A percentile compares a stretch with the other conserved stretches of the same genome.
These are phyloP conservation scores for Diversispora eburnea DNA, from an alignment of 192 early-diverging fungal genomes.

Conservation along the genomic window DNA sequence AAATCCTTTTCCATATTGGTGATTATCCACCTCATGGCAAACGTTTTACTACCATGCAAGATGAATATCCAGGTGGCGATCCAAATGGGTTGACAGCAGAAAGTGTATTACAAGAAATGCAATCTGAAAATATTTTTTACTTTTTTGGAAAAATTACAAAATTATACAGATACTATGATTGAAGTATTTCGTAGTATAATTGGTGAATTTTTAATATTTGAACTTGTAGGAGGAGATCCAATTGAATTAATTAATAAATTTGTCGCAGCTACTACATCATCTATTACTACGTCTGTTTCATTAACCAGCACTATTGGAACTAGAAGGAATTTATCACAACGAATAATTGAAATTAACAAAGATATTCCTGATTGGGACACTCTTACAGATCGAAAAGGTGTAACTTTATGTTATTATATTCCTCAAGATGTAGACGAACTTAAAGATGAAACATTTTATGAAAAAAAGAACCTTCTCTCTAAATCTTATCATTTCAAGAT, in stretches of 20 bases:
- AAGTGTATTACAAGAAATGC: conserved; percentile 15
- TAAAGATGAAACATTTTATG: too few relatives aligned
- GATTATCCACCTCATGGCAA: conserved; percentile 29
- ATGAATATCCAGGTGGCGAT: conserved; percentile 26
- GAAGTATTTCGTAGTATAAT: conserved; percentile 24
- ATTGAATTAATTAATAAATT: conserved; percentile 17
- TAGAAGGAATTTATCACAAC: neutral
- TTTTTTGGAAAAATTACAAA: conserved; percentile 29
- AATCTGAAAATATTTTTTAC: conserved; percentile 20
- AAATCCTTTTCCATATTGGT: conserved; percentile 26
- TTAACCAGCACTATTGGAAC: conserved; percentile 16
- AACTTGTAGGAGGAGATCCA: conserved; percentile 21
- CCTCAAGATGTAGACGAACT: neutral
- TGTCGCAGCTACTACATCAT: neutral
- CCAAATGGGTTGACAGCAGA: conserved; percentile 27
- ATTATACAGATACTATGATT: conserved; percentile 22
- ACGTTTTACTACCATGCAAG: neutral
- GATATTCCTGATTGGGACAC: conserved; percentile 6
- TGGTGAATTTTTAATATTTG: conserved; percentile 24
- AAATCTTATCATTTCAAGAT: too few relatives aligned
- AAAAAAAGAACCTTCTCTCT: too few relatives aligned
- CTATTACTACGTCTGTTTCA: conserved; percentile 17
- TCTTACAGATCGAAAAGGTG: neutral
- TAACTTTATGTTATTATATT: neutral
- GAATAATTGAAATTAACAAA: conserved; percentile 4